Evolutionary conservation across 495 filamentous ascomycete species (phyloP).

Genomic region (Stereocaulon alpinum): DNA sequence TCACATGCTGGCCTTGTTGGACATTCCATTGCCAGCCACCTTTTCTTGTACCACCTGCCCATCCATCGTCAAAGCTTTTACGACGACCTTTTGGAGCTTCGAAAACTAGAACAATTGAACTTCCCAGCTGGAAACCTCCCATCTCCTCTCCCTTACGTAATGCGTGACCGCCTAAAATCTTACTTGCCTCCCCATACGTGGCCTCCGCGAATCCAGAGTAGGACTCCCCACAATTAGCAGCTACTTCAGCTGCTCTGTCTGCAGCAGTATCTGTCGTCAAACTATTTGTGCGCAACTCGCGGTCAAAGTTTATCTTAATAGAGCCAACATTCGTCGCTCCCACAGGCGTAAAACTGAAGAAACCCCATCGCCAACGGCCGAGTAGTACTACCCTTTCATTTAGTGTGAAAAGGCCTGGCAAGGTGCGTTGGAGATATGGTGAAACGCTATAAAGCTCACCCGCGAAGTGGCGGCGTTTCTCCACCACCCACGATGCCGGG

Average conservation of each 20-base stretch:
- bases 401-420: conserved; percentile 88
- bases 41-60: conserved; percentile 40
- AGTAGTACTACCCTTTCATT: conserved; percentile 94
- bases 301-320: conserved; percentile 95
- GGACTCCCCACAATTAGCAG: conserved; percentile 61
- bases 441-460: conserved; percentile 93
- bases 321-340: conserved; percentile 98
- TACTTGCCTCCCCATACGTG: conserved; percentile 69
- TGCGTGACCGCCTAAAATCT: conserved; percentile 70
- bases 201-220: conserved; percentile 86
- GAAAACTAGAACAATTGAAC: conserved; percentile 92
- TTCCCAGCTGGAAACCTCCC: conserved; percentile 95
- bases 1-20: conserved; percentile 74
- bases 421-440: conserved; percentile 81
- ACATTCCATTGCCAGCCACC: conserved; percentile 77
- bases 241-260: conserved; percentile 68
- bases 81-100: conserved; percentile 68
- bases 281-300: conserved; percentile 86
- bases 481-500: conserved; percentile 86
- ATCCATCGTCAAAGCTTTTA: conserved; percentile 56
- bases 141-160: conserved; percentile 86
- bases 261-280: conserved; percentile 83
- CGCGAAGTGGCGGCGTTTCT: conserved; percentile 86
- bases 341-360: conserved; percentile 92
- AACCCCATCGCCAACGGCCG: conserved; percentile 91